Evolutionary conservation across 106 monocot genomes (phyloP).

Genomic region (Allium sativum): DNA sequence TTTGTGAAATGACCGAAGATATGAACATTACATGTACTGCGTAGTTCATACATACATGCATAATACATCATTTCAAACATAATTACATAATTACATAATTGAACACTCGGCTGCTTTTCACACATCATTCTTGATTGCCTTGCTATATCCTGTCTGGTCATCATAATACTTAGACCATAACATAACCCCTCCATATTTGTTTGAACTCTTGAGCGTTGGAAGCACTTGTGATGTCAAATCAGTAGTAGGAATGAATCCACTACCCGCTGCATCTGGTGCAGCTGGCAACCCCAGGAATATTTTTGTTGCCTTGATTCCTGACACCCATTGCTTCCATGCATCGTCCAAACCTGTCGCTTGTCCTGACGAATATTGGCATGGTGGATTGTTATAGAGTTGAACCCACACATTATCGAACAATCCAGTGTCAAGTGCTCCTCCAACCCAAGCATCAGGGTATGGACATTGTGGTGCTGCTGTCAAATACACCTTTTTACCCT

Average conservation of each 20-base stretch:
- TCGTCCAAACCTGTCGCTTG: constrained; percentile 1
- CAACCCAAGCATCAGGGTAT: constrained; percentile 9
- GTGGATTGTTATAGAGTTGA: constrained; percentile 12
- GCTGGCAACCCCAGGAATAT: constrained; percentile 8
- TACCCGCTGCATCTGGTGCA: constrained; percentile 4
- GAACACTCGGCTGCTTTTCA: background rate
- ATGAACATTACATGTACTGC: background rate
- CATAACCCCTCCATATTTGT: constrained; percentile 5
- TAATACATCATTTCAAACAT: background rate
- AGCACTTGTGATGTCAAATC: constrained; percentile 9
- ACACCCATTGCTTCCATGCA: constrained; percentile 8
- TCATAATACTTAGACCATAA: constrained; percentile 5
- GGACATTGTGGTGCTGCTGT: constrained; percentile 14
- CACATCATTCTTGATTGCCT: constrained; percentile 5
- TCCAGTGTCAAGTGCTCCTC: constrained; percentile 7
- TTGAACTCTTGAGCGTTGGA: constrained; percentile 2
- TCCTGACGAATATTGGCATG: constrained; percentile 12
- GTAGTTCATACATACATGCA: no score
- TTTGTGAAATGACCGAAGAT: no score
- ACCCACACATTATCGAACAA: constrained; percentile 17
- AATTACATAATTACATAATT: background rate
- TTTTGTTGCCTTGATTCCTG: constrained; percentile 3
- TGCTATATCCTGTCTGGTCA: constrained; percentile 9
- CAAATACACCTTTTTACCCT: constrained; percentile 8
- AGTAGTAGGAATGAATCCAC: constrained; percentile 5